These are phyloP conservation scores for Carex cristatella DNA, from an alignment of 176 grass and related monocot species.

Conservation along the genomic window DNA sequence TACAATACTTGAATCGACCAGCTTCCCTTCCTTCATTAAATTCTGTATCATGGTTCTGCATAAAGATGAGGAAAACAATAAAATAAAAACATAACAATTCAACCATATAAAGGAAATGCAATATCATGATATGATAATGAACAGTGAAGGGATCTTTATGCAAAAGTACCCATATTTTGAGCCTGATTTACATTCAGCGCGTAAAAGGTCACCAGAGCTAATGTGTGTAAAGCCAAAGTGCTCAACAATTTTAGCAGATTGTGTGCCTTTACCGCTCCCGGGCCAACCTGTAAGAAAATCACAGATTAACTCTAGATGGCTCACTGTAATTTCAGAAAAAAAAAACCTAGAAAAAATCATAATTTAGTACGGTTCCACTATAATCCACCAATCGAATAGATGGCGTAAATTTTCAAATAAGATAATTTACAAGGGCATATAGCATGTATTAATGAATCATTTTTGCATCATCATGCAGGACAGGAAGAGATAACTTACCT, in stretches of 20 bases:
- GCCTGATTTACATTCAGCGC: slow-evolving; percentile 51
- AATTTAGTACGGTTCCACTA: neutral
- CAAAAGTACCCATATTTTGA: slow-evolving; percentile 48
- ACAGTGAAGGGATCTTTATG: neutral
- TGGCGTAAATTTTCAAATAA: neutral
- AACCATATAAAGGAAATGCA: neutral
- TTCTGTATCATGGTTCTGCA: slow-evolving; percentile 59
- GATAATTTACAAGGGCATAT: neutral
- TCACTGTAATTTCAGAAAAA: slow-evolving; percentile 4
- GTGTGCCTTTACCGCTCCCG: slow-evolving; percentile 57
- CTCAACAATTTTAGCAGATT: slow-evolving; percentile 45
- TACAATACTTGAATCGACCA: slow-evolving; percentile 44
- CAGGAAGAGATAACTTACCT: slow-evolving; percentile 31
- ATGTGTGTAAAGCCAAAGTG: slow-evolving; percentile 55
- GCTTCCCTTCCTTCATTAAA: slow-evolving; percentile 73
- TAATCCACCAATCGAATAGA: neutral
- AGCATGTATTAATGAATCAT: neutral
- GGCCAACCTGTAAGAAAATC: slow-evolving; percentile 31
- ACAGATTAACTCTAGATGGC: slow-evolving; percentile 6
- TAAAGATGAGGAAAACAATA: slow-evolving; percentile 1
- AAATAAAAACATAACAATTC: neutral
- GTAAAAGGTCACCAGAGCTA: slow-evolving; percentile 48
- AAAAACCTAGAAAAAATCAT: neutral
- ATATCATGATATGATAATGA: neutral
- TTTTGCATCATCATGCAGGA: neutral